phyloP scores from a whole-genome alignment of 176 grass and related monocot species.

The Pontederia paniculata region DNA sequence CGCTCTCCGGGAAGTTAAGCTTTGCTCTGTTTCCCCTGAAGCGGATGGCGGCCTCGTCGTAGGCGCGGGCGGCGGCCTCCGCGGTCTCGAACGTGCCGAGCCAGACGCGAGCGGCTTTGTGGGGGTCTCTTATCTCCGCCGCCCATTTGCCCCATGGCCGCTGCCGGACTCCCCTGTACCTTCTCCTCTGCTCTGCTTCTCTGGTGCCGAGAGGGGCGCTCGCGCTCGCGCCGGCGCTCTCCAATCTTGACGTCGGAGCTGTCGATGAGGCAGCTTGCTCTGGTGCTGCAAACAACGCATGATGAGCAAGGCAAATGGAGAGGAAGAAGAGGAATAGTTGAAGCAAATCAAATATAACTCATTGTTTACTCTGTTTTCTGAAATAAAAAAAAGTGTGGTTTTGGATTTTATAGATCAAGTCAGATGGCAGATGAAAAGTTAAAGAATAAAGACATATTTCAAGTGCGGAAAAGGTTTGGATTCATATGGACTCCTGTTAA shows the following conservation, averaged over 20 bases:
- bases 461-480: no score
- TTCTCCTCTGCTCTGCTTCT: slow-evolving; percentile 10
- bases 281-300: no score
- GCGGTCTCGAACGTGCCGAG: slow-evolving; percentile 81
- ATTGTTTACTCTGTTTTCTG: not conserved
- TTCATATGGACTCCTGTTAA: no score
- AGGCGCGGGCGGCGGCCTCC: slow-evolving; percentile 66
- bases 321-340: no score
- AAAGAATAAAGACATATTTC: no score
- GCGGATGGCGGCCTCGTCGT: slow-evolving; percentile 63
- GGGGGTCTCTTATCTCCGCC: slow-evolving; percentile 77
- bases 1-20: slow-evolving; percentile 67
- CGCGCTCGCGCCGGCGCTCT: slow-evolving; percentile 3
- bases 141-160: slow-evolving; percentile 91
- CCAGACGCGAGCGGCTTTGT: slow-evolving; percentile 78
- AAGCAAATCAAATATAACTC: no score
- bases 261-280: no score
- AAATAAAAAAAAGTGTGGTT: not conserved
- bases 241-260: no score
- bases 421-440: not conserved
- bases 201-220: not conserved
- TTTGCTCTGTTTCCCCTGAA: slow-evolving; percentile 60
- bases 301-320: no score
- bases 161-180: slow-evolving; percentile 56
- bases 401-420: not conserved